phyloP scores from a whole-genome alignment of 1,284 basidiomycete species.

The Pterulicium gracile region DNA sequence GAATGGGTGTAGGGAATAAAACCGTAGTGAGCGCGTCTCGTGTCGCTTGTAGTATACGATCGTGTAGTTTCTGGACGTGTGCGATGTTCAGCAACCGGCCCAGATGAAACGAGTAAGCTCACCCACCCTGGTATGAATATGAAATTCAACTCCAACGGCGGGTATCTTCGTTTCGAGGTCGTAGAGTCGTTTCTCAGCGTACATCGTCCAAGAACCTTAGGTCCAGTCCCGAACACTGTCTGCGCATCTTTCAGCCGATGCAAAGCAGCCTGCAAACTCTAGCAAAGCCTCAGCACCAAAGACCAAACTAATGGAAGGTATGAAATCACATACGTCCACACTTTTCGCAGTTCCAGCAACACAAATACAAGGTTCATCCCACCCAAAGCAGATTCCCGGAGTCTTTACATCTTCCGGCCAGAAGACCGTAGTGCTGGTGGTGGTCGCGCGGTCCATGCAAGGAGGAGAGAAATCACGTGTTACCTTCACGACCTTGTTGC shows the following conservation, averaged over 20 bases:
- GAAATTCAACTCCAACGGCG: not conserved
- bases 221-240: too few species aligned
- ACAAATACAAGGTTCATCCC: constrained; percentile 32
- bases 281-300: not conserved
- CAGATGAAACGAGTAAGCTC: not conserved
- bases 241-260: too few species aligned
- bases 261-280: not conserved
- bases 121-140: not conserved
- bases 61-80: constrained; percentile 14
- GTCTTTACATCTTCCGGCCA: constrained; percentile 38
- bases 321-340: constrained; percentile 9
- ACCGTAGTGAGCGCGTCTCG: constrained; percentile 34
- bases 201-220: constrained; percentile 3
- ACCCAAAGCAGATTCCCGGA: constrained; percentile 43
- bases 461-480: not conserved
- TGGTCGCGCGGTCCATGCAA: not conserved
- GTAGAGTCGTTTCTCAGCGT: not conserved
- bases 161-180: constrained; percentile 2
- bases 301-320: not conserved
- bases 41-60: constrained; percentile 43
- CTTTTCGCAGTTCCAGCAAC: constrained; percentile 27
- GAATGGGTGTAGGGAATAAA: constrained; percentile 35
- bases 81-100: not conserved
- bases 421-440: constrained; percentile 35
- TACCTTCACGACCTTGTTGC: not conserved